A percentile compares a stretch with the other conserved stretches of the same genome.
Conservation (phyloP, 495 filamentous ascomycete genomes). For the Letharia columbiana region DNA sequence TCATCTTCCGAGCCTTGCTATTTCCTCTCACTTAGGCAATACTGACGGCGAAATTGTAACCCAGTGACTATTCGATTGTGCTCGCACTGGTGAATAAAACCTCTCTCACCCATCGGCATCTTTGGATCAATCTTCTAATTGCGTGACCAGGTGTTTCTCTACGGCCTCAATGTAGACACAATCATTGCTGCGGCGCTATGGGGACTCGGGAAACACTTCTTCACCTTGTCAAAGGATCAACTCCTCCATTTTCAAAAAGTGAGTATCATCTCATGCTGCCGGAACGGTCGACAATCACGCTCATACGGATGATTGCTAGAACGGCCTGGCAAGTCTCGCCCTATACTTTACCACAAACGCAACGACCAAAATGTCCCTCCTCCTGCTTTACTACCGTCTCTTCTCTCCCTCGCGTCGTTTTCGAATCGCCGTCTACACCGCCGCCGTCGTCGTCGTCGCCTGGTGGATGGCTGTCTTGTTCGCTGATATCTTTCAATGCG, state of each 20-base stretch:
- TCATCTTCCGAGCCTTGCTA: not conserved
- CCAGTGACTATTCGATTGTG: slow-evolving; percentile 11
- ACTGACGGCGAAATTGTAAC: too few species aligned
- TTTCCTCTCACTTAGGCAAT: too few species aligned
- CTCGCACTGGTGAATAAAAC: slow-evolving; percentile 7
- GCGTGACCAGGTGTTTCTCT: not conserved
- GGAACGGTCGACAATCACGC: not conserved
- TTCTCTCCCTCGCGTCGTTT: slow-evolving; percentile 11
- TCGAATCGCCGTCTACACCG: slow-evolving; percentile 11
- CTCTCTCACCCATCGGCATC: not conserved
- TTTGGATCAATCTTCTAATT: not conserved
- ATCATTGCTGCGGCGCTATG: slow-evolving; percentile 11
- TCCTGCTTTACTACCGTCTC: slow-evolving; percentile 17
- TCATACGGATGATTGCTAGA: not conserved
- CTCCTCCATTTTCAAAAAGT: slow-evolving; percentile 19
- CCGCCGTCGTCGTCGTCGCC: slow-evolving; percentile 2
- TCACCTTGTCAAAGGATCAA: not conserved
- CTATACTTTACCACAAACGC: slow-evolving; percentile 16
- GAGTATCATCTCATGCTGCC: not conserved
- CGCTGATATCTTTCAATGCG: slow-evolving; percentile 20
- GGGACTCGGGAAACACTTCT: slow-evolving; percentile 12
- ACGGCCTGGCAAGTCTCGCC: not conserved
- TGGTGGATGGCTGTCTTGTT: slow-evolving; percentile 18
- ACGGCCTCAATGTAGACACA: not conserved
- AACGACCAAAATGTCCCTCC: slow-evolving; percentile 12